A percentile compares a stretch with the other conserved stretches of the same genome.
Conservation (phyloP, 108 stramenopile genomes). For the Mayamaea pseudoterrestris region DNA sequence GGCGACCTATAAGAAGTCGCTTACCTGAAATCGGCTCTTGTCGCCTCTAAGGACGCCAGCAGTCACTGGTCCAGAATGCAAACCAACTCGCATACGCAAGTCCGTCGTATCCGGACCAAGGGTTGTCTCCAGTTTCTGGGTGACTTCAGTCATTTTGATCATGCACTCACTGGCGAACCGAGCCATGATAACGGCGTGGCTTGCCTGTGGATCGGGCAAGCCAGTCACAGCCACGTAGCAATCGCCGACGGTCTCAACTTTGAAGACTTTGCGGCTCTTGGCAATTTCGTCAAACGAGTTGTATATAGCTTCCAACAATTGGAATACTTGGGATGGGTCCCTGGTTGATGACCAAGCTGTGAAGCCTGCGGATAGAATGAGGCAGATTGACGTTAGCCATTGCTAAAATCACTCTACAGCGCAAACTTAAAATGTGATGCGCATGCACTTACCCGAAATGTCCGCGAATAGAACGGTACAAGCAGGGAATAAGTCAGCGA, state of each 20-base stretch:
- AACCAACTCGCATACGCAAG: slow-evolving; percentile 10
- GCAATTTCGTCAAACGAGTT: slow-evolving; percentile 37
- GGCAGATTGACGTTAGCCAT: slow-evolving; percentile 10
- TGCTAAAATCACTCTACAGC: slow-evolving; percentile 21
- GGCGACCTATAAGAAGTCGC: too few relatives aligned
- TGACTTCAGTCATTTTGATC: slow-evolving; percentile 26
- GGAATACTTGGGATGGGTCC: slow-evolving; percentile 35
- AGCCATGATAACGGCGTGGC: slow-evolving; percentile 32
- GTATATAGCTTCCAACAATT: slow-evolving; percentile 29
- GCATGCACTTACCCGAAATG: neutral
- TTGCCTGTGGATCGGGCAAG: slow-evolving; percentile 34
- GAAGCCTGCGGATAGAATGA: slow-evolving; percentile 25
- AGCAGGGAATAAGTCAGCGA: neutral
- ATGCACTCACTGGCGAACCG: slow-evolving; percentile 26
- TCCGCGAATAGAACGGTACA: neutral
- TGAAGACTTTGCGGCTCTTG: slow-evolving; percentile 1
- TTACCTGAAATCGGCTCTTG: slow-evolving; percentile 6
- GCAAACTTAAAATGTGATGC: slow-evolving; percentile 3
- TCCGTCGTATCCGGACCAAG: slow-evolving; percentile 14
- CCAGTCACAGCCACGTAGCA: slow-evolving; percentile 52
- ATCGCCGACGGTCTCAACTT: slow-evolving; percentile 22
- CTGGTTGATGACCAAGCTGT: slow-evolving; percentile 39
- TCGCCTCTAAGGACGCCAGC: slow-evolving; percentile 15
- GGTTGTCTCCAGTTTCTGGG: slow-evolving; percentile 14
- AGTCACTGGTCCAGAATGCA: slow-evolving; percentile 12